Percentiles rank a stretch among this genome's conserved stretches.
These are phyloP conservation scores for Neurospora hispaniola DNA, from an alignment of 495 filamentous ascomycete species.

Conservation along the genomic window DNA sequence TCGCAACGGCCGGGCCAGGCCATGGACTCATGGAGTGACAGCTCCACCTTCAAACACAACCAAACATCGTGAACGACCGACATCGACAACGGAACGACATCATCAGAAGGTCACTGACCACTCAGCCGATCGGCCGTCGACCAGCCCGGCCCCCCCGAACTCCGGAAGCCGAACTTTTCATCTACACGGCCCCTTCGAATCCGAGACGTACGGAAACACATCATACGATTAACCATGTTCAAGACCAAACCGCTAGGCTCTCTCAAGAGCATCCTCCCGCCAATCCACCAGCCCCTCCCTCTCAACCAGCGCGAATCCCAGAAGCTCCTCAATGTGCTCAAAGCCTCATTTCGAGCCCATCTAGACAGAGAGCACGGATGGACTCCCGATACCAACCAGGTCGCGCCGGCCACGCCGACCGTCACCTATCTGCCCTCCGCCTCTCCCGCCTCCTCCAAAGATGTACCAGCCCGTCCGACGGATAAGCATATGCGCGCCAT, in stretches of 20 bases:
- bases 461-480: slow-evolving; percentile 21
- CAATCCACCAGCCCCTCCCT: slow-evolving; percentile 62
- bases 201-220: neutral
- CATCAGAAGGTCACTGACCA: neutral
- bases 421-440: slow-evolving; percentile 12
- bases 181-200: neutral
- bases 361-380: slow-evolving; percentile 56
- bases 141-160: neutral
- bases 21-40: neutral
- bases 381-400: slow-evolving; percentile 13
- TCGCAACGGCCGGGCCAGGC: neutral
- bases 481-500: slow-evolving; percentile 52
- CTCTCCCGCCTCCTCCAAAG: neutral
- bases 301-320: slow-evolving; percentile 53
- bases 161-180: neutral
- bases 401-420: slow-evolving; percentile 11
- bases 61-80: neutral
- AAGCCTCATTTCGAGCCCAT: slow-evolving; percentile 63
- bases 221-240: slow-evolving; percentile 13
- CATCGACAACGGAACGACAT: neutral
- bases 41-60: neutral
- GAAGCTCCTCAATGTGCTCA: slow-evolving; percentile 58
- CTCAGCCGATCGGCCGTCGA: neutral
- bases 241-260: slow-evolving; percentile 24
- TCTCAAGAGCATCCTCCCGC: slow-evolving; percentile 42